Evolutionary conservation across 768 basidiomycete species (phyloP).

Genomic region (Rhizopogon roseolus): DNA sequence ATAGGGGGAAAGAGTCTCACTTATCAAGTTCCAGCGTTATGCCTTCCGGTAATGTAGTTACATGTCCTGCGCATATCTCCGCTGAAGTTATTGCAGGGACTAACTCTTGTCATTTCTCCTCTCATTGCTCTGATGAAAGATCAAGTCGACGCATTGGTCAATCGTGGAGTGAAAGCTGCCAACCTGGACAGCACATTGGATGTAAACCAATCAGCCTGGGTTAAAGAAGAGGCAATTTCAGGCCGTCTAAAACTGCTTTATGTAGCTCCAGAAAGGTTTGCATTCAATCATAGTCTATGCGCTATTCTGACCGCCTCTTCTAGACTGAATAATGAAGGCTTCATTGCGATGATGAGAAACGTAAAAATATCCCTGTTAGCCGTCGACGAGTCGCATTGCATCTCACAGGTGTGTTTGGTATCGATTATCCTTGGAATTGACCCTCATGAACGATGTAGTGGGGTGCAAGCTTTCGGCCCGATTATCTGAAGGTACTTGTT

Average conservation of each 20-base stretch:
- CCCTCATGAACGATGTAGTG: constrained; percentile 21
- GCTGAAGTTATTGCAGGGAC: constrained; percentile 8
- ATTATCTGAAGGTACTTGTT: constrained; percentile 18
- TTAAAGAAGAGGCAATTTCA: constrained; percentile 31
- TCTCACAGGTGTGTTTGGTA: constrained; percentile 29
- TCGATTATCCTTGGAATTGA: background rate
- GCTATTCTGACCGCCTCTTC: background rate
- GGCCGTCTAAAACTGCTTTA: constrained; percentile 44
- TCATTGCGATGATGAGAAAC: constrained; percentile 37
- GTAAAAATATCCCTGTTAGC: constrained; percentile 42
- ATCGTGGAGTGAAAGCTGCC: constrained; percentile 32
- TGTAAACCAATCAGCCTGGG: constrained; percentile 24
- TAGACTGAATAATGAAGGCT: constrained; percentile 42
- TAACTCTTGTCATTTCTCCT: constrained; percentile 34
- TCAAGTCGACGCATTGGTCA: constrained; percentile 31
- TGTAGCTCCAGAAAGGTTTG: constrained; percentile 40
- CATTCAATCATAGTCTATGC: background rate
- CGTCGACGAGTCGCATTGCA: constrained; percentile 47
- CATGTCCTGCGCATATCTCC: background rate
- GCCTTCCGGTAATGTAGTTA: constrained; percentile 23
- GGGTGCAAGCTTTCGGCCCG: constrained; percentile 40
- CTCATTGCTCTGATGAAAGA: constrained; percentile 34
- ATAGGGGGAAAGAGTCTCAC: constrained; percentile 35
- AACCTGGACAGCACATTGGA: constrained; percentile 35
- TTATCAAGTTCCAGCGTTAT: constrained; percentile 36